These are phyloP conservation scores for Ascochyta pisi DNA, from an alignment of 2,329 filamentous ascomycete genomes.

Conservation along the genomic window DNA sequence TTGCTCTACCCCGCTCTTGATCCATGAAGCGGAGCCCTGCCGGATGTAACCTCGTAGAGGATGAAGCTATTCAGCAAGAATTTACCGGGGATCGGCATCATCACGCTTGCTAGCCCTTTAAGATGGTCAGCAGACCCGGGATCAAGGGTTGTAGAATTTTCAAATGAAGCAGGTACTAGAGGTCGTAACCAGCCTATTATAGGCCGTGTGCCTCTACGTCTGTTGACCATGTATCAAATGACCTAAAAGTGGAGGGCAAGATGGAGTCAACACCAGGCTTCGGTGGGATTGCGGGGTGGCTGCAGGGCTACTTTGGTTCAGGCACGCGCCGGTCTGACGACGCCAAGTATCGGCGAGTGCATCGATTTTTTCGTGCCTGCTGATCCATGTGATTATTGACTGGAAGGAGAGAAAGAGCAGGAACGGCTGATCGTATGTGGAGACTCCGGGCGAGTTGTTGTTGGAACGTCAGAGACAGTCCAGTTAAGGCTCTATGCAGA, in stretches of 20 bases:
- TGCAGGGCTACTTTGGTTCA: conserved; percentile 5
- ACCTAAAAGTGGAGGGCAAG: conserved; percentile 9
- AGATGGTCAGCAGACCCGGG: conserved; percentile 6
- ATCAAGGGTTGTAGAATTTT: neutral
- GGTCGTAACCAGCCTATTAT: neutral
- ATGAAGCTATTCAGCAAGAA: conserved; percentile 28
- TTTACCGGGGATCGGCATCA: conserved; percentile 29
- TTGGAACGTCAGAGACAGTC: neutral
- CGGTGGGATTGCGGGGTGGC: conserved; percentile 17
- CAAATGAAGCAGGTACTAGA: conserved; percentile 2
- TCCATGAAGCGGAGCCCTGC: conserved; percentile 22
- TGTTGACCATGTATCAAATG: conserved; percentile 5
- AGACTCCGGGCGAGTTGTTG: neutral
- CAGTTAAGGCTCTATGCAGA: neutral
- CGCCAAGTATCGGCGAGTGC: conserved; percentile 5
- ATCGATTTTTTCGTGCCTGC: neutral
- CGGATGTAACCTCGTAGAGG: conserved; percentile 33
- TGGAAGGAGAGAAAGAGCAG: neutral
- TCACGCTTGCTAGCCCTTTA: conserved; percentile 8
- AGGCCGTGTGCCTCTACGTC: neutral
- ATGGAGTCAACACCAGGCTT: conserved; percentile 10
- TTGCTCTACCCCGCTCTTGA: conserved; percentile 43
- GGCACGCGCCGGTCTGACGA: neutral
- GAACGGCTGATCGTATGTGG: neutral
- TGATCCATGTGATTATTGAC: neutral